A percentile compares a stretch with the other conserved stretches of the same genome.
These are phyloP conservation scores for Colletotrichum viniferum DNA, from an alignment of 2,329 filamentous ascomycete species.

Conservation along the genomic window DNA sequence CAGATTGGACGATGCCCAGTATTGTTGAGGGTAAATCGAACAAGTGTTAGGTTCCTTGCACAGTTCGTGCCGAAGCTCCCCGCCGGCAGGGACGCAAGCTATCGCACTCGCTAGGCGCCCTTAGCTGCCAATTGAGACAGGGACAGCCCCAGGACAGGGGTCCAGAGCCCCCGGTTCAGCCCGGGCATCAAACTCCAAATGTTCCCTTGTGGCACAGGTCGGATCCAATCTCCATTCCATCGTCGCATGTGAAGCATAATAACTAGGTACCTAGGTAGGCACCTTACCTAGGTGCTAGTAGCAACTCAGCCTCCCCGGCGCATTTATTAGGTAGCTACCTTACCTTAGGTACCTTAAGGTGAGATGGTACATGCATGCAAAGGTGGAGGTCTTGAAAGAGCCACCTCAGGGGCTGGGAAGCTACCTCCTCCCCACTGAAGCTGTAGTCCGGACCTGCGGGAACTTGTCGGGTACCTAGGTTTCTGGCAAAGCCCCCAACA, in stretches of 20 bases:
- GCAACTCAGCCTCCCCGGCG: not conserved
- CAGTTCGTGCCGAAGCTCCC: not conserved
- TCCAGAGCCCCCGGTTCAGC: not conserved
- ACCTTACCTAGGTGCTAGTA: not conserved
- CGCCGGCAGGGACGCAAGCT: not conserved
- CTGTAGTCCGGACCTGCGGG: not conserved
- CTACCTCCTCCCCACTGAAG: not conserved
- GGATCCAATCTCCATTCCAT: not conserved
- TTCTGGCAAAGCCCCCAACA: not conserved
- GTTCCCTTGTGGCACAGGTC: not conserved
- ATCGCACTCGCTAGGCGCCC: not conserved
- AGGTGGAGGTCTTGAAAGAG: not conserved
- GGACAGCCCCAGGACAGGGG: not conserved
- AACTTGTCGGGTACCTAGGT: not conserved
- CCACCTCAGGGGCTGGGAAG: not conserved
- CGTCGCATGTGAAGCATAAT: not conserved
- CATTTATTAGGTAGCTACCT: not conserved
- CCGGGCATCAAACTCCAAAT: not conserved
- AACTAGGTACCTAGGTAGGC: no score
- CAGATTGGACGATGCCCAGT: not conserved
- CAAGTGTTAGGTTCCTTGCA: not conserved
- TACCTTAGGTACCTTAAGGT: no score
- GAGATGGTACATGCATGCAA: not conserved
- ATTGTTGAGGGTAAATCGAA: not conserved
- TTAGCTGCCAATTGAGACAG: not conserved